Conservation (phyloP, 345 rosid genomes). For the Bruguiera parviflora region DNA sequence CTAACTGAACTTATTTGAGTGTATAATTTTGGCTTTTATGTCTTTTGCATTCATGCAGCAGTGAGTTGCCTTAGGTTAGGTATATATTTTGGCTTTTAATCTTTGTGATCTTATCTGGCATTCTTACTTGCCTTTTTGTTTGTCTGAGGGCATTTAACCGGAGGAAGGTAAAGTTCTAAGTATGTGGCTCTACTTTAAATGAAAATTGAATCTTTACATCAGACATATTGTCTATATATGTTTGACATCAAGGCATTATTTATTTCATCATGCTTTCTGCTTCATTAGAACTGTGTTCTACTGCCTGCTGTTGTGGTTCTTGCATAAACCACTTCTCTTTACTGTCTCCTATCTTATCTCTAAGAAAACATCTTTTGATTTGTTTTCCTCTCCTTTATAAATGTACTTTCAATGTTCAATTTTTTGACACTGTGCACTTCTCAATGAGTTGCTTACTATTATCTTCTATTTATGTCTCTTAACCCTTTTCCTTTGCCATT, state of each 20-base stretch:
- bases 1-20: no score
- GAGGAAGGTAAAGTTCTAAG: conserved; percentile 21
- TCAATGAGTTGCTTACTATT: conserved; percentile 19
- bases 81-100: background rate
- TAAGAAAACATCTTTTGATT: no score
- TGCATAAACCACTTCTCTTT: no score
- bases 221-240: no score
- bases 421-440: background rate
- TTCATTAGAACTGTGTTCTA: no score
- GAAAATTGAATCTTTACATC: background rate
- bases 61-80: no score
- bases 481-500: conserved; percentile 32
- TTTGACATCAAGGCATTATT: no score
- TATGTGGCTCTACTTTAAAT: conserved; percentile 12
- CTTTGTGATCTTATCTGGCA: conserved; percentile 5
- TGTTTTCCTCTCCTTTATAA: background rate
- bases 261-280: no score
- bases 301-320: no score
- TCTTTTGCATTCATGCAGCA: no score
- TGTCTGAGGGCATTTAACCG: conserved; percentile 17
- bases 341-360: no score
- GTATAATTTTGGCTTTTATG: no score
- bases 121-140: conserved; percentile 20
- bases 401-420: background rate
- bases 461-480: conserved; percentile 33